Evolutionary conservation across 179 eudicot genomes (phyloP).

Genomic region (Spergularia azorica): DNA sequence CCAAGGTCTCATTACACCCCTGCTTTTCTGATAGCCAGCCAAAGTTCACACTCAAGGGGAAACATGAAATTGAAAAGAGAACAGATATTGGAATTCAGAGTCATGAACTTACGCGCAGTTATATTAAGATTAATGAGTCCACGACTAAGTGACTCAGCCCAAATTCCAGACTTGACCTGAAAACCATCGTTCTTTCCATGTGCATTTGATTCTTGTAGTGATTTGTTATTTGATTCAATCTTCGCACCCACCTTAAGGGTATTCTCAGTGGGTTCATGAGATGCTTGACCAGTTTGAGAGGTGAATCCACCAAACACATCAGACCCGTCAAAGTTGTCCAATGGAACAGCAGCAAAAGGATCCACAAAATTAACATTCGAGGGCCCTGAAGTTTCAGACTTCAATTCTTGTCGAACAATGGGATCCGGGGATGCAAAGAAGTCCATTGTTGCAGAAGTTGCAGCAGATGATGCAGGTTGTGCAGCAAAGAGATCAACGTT

Average conservation of each 20-base stretch:
- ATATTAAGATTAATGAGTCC: constrained; percentile 97
- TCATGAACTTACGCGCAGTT: constrained; percentile 79
- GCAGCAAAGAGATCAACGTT: constrained; percentile 76
- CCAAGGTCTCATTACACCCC: too few relatives aligned
- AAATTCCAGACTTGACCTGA: constrained; percentile 95
- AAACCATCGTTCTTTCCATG: constrained; percentile 54
- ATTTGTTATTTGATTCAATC: constrained; percentile 37
- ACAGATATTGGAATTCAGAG: constrained; percentile 1
- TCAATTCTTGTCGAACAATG: constrained; percentile 44
- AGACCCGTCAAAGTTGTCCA: constrained; percentile 74
- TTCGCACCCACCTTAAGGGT: constrained; percentile 31
- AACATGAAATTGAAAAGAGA: constrained; percentile 3
- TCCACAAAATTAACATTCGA: constrained; percentile 44
- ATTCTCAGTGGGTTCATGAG: constrained; percentile 40
- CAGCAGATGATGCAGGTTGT: constrained; percentile 50
- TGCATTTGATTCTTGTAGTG: constrained; percentile 46
- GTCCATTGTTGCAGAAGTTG: constrained; percentile 60
- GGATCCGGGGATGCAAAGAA: constrained; percentile 71
- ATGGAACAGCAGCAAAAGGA: constrained; percentile 86
- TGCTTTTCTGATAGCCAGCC: not conserved
- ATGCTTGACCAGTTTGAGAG: constrained; percentile 48
- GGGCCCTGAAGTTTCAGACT: constrained; percentile 33
- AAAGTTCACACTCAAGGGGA: not conserved
- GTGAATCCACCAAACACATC: constrained; percentile 69
- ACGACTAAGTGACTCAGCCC: constrained; percentile 98